Evolutionary conservation across 345 rosid species (phyloP), one percentile per base, ranked within the genome.

Genomic region (Durio zibethinus): DNA sequence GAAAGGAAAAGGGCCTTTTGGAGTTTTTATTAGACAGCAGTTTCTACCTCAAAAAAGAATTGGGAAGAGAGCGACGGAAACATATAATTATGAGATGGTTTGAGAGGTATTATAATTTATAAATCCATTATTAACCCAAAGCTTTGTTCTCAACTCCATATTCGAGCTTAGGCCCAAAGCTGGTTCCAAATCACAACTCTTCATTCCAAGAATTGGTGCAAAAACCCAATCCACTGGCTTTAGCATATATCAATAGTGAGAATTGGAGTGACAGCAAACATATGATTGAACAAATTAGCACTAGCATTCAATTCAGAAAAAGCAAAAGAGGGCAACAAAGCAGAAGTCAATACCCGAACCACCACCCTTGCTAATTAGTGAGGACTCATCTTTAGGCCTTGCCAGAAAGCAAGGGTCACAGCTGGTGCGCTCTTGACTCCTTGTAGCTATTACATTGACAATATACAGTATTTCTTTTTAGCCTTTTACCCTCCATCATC

Each of bases 331-430:
- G 25, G 0, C 20, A 18, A 48, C 57, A 71, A 78, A 85, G 82
- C 86, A 78, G 84, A 90, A 94, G 98, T 94, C 97, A 94, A 93
- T 93, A 81, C 98, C 95, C 95, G 97, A 94, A 93, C 98, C 97
- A 93, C 87, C 88, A 81, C 81, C 90, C 87, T 84, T 79, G 75
- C 84, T 65, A 42, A 29, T 74, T 74, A 76, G 77, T 80, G 70
- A 85, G 81, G 77, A 62, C 80, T 21, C 25, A 50, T 47, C 23
- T 33, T 40, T 40, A 40, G 69, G 73, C 73, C 81, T 76, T 54
- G 63, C 78, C 84, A 60, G 61, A 42, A 60, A 82, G 76, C 83
- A 78, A 88, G 87, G 90, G 84, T 79, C 81, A 64, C 23, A 74
- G 76, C 85, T 90, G 97, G 97, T 92, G 91, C 97, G 98, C 86